These are phyloP conservation scores for Hyaloscypha hepaticicola DNA, from an alignment of 495 filamentous ascomycete genomes.

Conservation along the genomic window DNA sequence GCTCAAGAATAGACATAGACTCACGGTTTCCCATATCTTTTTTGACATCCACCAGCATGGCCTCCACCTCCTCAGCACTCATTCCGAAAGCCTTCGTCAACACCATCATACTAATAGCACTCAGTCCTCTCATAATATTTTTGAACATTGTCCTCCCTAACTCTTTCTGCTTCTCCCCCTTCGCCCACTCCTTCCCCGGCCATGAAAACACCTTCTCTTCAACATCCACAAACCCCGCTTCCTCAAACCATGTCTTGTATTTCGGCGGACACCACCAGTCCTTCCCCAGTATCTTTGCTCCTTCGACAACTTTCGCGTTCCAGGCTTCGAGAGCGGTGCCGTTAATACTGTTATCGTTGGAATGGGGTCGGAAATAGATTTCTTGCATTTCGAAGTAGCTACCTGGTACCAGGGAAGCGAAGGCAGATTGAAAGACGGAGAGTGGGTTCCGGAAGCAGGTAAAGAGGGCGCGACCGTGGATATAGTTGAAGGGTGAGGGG, in stretches of 20 bases:
- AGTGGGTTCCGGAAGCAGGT: conserved; percentile 44
- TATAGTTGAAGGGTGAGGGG: conserved; percentile 45
- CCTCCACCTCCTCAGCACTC: conserved; percentile 49
- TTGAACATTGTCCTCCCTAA: conserved; percentile 43
- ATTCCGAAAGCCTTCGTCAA: conserved; percentile 55
- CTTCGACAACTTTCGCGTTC: conserved; percentile 35
- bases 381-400: conserved; percentile 52
- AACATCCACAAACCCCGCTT: conserved; percentile 60
- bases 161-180: conserved; percentile 46
- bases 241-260: conserved; percentile 38
- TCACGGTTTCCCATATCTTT: conserved; percentile 47
- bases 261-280: conserved; percentile 18
- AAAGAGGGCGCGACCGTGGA: conserved; percentile 46
- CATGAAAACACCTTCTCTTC: conserved; percentile 48
- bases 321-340: conserved; percentile 35
- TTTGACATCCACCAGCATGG: conserved; percentile 50
- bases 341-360: conserved; percentile 33
- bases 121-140: conserved; percentile 40
- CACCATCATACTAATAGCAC: conserved; percentile 48
- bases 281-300: conserved; percentile 21
- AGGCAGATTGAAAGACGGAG: conserved; percentile 42
- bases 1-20: neutral
- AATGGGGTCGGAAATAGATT: conserved; percentile 34
- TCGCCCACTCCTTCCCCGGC: conserved; percentile 51
- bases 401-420: conserved; percentile 43